Percentiles rank a stretch among this genome's conserved stretches.
phyloP scores from a whole-genome alignment of 495 filamentous ascomycete genomes.

The Lasiosphaeria miniovina region DNA sequence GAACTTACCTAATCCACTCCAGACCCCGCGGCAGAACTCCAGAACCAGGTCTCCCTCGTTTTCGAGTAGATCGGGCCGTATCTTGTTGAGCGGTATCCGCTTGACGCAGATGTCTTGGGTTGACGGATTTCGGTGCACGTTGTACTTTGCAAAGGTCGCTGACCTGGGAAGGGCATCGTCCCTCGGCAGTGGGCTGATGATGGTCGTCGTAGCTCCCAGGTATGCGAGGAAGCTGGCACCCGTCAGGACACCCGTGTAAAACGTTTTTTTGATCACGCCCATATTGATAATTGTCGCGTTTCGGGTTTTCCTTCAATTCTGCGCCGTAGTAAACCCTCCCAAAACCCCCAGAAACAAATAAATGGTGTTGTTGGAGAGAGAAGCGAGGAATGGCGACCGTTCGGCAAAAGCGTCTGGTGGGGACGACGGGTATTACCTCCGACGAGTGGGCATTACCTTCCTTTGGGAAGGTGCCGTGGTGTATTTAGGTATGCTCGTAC shows the following conservation, averaged over 20 bases:
- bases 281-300: constrained; percentile 24
- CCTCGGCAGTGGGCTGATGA: constrained; percentile 46
- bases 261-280: constrained; percentile 45
- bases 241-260: constrained; percentile 43
- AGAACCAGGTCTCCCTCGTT: constrained; percentile 56
- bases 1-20: constrained; percentile 60
- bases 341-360: no score
- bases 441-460: no score
- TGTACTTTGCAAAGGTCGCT: constrained; percentile 53
- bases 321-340: no score
- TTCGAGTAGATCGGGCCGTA: constrained; percentile 62
- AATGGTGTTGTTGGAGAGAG: no score
- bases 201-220: constrained; percentile 34
- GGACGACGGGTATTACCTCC: no score
- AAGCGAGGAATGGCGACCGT: no score
- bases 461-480: no score
- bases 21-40: constrained; percentile 64
- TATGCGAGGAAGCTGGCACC: constrained; percentile 36
- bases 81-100: constrained; percentile 57
- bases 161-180: constrained; percentile 62
- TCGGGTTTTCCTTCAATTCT: no score
- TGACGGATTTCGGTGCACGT: constrained; percentile 59
- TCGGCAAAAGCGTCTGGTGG: no score
- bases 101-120: constrained; percentile 62
- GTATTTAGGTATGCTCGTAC: no score